Base-by-base conservation (phyloP, 441 rosid genomes). In the Isatis lusitanica region DNA sequence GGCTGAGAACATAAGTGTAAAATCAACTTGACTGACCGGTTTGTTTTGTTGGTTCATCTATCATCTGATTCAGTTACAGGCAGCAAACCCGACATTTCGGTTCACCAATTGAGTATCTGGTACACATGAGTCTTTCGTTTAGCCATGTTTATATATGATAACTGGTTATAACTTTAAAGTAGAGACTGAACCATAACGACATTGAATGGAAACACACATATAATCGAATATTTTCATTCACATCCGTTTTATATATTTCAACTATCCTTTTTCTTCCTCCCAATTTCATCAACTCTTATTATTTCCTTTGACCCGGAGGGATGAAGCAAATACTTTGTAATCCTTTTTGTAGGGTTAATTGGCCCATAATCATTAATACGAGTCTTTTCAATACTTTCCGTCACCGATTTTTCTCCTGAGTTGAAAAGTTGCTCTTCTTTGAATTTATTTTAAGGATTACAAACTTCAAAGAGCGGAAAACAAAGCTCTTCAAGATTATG, bases 351-450 rank as follows among this genome's bases (percentile, higher is more conserved):
- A 0, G 36, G 36, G 36, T 8, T 21, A 1, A 21, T 21, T 21
- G 24, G 24, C 24, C 24, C 24, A 0, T 52, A 28, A 30, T 55
- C 60, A 55, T 55, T 31, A 55, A n/a, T 56, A 40, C 16, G 52
- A 68, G 40, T 65, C 18, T 38, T 8, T 24, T 7, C 48, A 10
- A 15, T 39, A 52, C 71, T 40, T 67, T 67, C 51, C 62, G 51
- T 53, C 39, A 28, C 21, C 21, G 38, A 28, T 11, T 67, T 38
- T 56, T 56, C 15, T 39, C 46, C 46, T 4, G 21, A 55, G 60
- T 55, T 55, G 61, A 55, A 55, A 55, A 56, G 61, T 56, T 56
- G 60, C 31, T 53, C 59, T 53, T 28, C 60, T 55, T 55, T 55
- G 11, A 28, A 6, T 30, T 30, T 55, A 53, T 7, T 28, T 55